Evolutionary conservation across 768 basidiomycete genomes (phyloP).

Genomic region (Galerina marginata): DNA sequence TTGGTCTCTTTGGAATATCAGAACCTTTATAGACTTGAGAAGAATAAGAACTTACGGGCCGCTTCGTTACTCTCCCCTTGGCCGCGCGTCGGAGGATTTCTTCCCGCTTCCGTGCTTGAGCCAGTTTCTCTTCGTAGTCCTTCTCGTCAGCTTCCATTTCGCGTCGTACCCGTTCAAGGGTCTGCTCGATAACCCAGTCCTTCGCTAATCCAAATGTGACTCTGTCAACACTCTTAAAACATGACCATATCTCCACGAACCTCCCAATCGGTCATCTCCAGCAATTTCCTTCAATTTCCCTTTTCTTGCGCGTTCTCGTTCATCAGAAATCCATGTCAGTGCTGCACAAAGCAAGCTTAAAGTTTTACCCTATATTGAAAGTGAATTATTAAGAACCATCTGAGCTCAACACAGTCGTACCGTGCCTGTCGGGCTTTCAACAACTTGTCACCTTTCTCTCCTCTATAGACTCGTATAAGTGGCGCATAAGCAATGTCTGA

Average conservation of each 20-base stretch:
- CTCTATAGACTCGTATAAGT: slow-evolving; percentile 83
- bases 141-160: slow-evolving; percentile 72
- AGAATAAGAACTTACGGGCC: slow-evolving; percentile 43
- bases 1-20: not conserved
- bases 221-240: not conserved
- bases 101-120: slow-evolving; percentile 67
- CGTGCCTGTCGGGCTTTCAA: slow-evolving; percentile 91
- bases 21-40: not conserved
- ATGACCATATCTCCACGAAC: slow-evolving; percentile 24
- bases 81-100: slow-evolving; percentile 57
- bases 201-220: slow-evolving; percentile 44
- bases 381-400: not conserved
- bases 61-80: slow-evolving; percentile 64
- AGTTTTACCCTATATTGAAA: slow-evolving; percentile 76
- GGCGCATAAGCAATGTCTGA: slow-evolving; percentile 87
- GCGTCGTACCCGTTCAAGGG: slow-evolving; percentile 62
- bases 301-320: slow-evolving; percentile 69
- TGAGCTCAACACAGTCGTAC: slow-evolving; percentile 37
- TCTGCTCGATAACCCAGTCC: slow-evolving; percentile 80
- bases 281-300: slow-evolving; percentile 57
- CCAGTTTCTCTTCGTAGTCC: slow-evolving; percentile 66
- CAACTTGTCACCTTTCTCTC: slow-evolving; percentile 74
- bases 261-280: slow-evolving; percentile 33
- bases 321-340: slow-evolving; percentile 76
- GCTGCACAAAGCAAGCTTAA: slow-evolving; percentile 78